Percentiles rank a stretch among this genome's conserved stretches.
Evolutionary conservation across 179 eudicot species (phyloP).

Genomic region (Beta corolliflora): DNA sequence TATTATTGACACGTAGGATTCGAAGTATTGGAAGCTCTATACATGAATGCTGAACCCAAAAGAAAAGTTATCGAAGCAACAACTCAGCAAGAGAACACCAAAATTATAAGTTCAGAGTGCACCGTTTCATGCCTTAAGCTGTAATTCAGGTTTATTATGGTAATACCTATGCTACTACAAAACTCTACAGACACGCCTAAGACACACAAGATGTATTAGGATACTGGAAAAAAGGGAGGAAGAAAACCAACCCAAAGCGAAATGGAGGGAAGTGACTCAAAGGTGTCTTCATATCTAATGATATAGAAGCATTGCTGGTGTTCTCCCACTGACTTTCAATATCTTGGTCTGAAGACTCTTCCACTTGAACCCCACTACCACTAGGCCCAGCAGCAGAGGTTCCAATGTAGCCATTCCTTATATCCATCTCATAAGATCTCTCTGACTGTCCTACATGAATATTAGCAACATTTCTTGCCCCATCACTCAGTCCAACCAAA

Average conservation of each 20-base stretch:
- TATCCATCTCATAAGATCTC: constrained; percentile 55
- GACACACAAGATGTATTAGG: constrained; percentile 1
- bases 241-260: constrained; percentile 82
- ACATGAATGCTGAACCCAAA: neutral
- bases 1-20: neutral
- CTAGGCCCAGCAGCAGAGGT: constrained; percentile 64
- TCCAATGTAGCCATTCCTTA: constrained; percentile 49
- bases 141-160: neutral
- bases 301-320: constrained; percentile 67
- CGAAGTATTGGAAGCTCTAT: neutral
- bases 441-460: constrained; percentile 54
- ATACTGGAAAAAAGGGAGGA: neutral
- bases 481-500: constrained; percentile 95
- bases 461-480: constrained; percentile 47
- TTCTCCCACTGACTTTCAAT: constrained; percentile 77
- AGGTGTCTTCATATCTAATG: constrained; percentile 92
- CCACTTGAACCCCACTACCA: constrained; percentile 58
- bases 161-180: neutral
- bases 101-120: neutral
- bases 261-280: constrained; percentile 95
- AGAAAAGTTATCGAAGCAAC: constrained; percentile 2
- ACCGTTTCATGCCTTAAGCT: neutral
- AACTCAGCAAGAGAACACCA: constrained; percentile 5
- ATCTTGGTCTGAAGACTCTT: constrained; percentile 60
- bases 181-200: neutral